Conservation (phyloP, 306 rosid genomes). For the Macrotyloma uniflorum region DNA sequence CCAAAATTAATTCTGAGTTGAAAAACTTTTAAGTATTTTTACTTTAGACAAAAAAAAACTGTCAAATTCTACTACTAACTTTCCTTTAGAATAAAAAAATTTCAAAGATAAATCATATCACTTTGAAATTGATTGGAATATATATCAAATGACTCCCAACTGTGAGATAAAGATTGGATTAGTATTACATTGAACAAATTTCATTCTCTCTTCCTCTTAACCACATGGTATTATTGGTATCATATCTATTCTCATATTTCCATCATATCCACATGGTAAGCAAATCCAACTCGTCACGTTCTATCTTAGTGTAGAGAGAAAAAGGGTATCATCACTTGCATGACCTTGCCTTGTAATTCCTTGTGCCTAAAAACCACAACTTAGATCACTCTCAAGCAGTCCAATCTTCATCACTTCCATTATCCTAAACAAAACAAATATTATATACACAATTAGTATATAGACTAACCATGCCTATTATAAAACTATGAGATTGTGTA, state of each 20-base stretch:
- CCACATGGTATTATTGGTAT: background rate
- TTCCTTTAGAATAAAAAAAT: too few relatives aligned
- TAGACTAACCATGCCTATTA: conserved; percentile 5
- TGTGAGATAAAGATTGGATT: background rate
- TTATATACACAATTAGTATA: conserved; percentile 21
- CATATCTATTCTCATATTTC: background rate
- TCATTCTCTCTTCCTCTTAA: background rate
- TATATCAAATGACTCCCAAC: background rate
- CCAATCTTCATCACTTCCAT: conserved; percentile 81
- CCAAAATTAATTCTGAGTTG: too few relatives aligned
- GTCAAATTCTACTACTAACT: too few relatives aligned
- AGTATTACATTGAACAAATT: background rate
- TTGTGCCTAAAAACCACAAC: conserved; percentile 16
- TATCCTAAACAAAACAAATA: conserved; percentile 44
- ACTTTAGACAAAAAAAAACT: too few relatives aligned
- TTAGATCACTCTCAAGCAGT: conserved; percentile 47
- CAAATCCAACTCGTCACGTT: background rate
- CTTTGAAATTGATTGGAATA: background rate
- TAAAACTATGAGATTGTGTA: conserved; percentile 2
- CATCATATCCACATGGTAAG: conserved; percentile 3
- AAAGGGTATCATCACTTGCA: conserved; percentile 7
- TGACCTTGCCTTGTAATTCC: conserved; percentile 13
- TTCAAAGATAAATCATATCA: background rate
- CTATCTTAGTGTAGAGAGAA: background rate
- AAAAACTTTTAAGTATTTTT: too few relatives aligned